Evolutionary conservation across 176 grass and related monocot genomes (phyloP), one percentile per base, ranked within the genome.

Genomic region (Juncus inflexus): DNA sequence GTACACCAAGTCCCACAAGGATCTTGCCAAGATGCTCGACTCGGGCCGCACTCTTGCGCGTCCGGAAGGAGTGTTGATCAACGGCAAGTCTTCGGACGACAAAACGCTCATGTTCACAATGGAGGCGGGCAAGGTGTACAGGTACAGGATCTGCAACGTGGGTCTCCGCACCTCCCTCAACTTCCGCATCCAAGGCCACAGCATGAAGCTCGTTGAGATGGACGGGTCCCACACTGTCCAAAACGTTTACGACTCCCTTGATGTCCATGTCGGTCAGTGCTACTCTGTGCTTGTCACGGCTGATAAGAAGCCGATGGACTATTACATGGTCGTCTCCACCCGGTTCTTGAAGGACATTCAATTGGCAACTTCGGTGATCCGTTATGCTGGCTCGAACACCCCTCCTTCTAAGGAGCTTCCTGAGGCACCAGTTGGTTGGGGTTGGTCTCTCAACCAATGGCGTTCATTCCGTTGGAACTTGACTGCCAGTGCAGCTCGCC

Each of bases 181-280:
- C 80, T 86, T 90, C 76, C 87, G 83, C n/a, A 83, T 90, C 72
- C 87, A 90, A 75, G 78, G 75, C 4, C 87, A 90, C 67, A 63
- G 42, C 62, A 77, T 90, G 87, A 75, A 47, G 76, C 80, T 90
- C 0, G 87, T 90, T 1, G 87, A 86, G 63, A 74, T 86, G 63
- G 87, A 90, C 5, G 83, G 87, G 0, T 90, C 87, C 0, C 87
- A 90, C 83, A 86, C 83, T 0, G 2, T 90, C 2, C 83, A 90
- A 63, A 72, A 83, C 66, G 6, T 53, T 52, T 90, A 80, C 77
- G 76, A 79, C 50, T 78, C 87, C 1, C 49, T 90, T 0, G 83
- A 90, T 64, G 87, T 83, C 13, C 87, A 90, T 58, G 79, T 77
- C 3, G 83, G 87, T 4, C 87, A 90, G 4, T 90, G 83, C 80